Evolutionary conservation across 108 stramenopile genomes (phyloP).

Genomic region (Nitzschia putrida): DNA sequence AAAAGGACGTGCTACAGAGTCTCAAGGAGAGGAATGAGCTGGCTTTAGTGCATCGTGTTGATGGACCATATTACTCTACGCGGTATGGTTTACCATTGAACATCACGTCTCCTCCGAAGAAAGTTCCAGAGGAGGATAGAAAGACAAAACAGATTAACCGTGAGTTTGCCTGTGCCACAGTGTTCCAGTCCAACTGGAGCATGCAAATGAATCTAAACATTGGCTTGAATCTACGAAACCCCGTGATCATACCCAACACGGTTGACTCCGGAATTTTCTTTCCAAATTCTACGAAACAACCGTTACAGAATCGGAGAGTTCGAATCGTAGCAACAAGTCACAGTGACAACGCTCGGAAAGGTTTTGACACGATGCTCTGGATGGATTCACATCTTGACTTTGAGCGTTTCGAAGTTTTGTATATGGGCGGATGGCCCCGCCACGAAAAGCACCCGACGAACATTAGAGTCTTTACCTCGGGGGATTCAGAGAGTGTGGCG

Average conservation of each 20-base stretch:
- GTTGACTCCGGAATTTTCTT: slow-evolving; percentile 12
- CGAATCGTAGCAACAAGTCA: slow-evolving; percentile 28
- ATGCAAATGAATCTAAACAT: slow-evolving; percentile 22
- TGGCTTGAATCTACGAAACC: slow-evolving; percentile 22
- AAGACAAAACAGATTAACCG: slow-evolving; percentile 16
- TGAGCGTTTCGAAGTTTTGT: slow-evolving; percentile 12
- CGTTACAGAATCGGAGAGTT: slow-evolving; percentile 12
- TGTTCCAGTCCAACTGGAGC: slow-evolving; percentile 29
- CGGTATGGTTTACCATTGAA: slow-evolving; percentile 13
- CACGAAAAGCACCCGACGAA: background rate
- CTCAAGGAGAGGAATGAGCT: slow-evolving; percentile 9
- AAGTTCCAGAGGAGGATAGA: slow-evolving; percentile 18
- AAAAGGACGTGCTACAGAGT: slow-evolving; percentile 1
- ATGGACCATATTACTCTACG: slow-evolving; percentile 26
- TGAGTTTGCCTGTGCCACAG: slow-evolving; percentile 17
- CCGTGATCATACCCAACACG: slow-evolving; percentile 27
- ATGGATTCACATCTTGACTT: slow-evolving; percentile 13
- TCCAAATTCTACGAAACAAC: background rate
- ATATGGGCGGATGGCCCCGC: slow-evolving; percentile 19
- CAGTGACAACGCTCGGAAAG: slow-evolving; percentile 21
- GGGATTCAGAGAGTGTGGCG: slow-evolving; percentile 7
- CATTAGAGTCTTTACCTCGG: background rate
- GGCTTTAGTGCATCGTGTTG: slow-evolving; percentile 21
- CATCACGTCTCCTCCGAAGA: background rate
- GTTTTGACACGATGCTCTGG: slow-evolving; percentile 28